Conservation (phyloP, 345 rosid genomes). For the Aquilaria sinensis region DNA sequence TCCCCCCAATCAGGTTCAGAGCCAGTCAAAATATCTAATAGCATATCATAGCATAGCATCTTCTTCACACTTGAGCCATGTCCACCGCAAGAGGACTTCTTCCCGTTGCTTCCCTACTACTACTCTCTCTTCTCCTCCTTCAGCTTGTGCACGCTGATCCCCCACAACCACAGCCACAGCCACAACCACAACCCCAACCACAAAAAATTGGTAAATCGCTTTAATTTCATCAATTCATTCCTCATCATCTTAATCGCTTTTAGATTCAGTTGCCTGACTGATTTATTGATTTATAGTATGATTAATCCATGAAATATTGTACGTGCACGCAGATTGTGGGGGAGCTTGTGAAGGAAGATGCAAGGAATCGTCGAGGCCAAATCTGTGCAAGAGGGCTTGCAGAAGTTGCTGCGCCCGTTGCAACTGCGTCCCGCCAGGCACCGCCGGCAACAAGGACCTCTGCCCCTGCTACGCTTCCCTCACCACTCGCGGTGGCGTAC, state of each 20-base stretch:
- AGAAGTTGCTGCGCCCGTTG: constrained; percentile 69
- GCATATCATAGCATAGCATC: too few species aligned
- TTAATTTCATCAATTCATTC: neutral
- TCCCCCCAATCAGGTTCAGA: too few species aligned
- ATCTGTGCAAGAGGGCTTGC: constrained; percentile 63
- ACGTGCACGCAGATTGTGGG: constrained; percentile 39
- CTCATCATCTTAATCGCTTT: neutral
- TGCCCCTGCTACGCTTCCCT: constrained; percentile 63
- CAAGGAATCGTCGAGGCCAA: constrained; percentile 48
- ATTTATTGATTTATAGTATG: constrained; percentile 5
- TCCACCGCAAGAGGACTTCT: constrained; percentile 21
- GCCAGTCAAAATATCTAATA: too few species aligned
- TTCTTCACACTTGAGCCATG: constrained; percentile 16
- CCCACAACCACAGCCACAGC: neutral
- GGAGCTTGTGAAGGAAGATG: constrained; percentile 60
- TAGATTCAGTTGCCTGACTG: too few species aligned
- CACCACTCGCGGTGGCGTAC: constrained; percentile 73
- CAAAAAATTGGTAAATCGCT: constrained; percentile 7
- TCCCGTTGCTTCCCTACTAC: constrained; percentile 33
- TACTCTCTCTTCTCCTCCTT: constrained; percentile 36
- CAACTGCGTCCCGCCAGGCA: constrained; percentile 81
- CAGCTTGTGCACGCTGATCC: constrained; percentile 30
- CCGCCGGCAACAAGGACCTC: constrained; percentile 50
- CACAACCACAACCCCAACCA: too few species aligned
- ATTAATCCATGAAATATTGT: neutral